Evolutionary conservation across 2,329 filamentous ascomycete species (phyloP).

Genomic region (Neonectria sp.): DNA sequence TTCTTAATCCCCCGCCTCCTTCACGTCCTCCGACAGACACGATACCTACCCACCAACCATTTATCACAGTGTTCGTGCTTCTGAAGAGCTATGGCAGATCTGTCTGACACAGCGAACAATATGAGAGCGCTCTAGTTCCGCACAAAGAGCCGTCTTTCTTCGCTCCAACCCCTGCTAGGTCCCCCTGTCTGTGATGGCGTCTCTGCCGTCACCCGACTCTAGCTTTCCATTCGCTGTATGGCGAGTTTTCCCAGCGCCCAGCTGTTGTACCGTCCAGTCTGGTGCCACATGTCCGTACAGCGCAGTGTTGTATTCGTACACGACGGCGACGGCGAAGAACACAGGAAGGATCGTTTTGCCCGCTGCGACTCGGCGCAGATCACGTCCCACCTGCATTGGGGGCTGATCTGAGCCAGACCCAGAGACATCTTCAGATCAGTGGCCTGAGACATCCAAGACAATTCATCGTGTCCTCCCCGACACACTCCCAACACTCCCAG

Average conservation of each 20-base stretch:
- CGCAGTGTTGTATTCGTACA: slow-evolving; percentile 1
- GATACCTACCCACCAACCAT: background rate
- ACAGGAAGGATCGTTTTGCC: slow-evolving; percentile 19
- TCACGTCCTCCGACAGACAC: background rate
- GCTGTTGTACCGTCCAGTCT: slow-evolving; percentile 23
- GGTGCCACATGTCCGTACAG: slow-evolving; percentile 34
- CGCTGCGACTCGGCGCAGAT: slow-evolving; percentile 21
- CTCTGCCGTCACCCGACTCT: slow-evolving; percentile 26
- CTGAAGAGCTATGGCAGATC: slow-evolving; percentile 20
- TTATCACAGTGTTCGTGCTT: background rate
- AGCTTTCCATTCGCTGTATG: slow-evolving; percentile 30
- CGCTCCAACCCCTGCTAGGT: slow-evolving; percentile 28
- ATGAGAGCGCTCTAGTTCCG: slow-evolving; percentile 40
- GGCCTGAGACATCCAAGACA: slow-evolving; percentile 29
- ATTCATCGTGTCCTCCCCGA: slow-evolving; percentile 6
- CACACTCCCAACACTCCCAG: slow-evolving; percentile 22
- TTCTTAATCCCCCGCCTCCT: background rate
- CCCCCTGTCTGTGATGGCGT: slow-evolving; percentile 41
- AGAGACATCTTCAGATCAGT: slow-evolving; percentile 30
- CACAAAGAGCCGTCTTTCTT: slow-evolving; percentile 16
- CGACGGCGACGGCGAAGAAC: slow-evolving; percentile 6
- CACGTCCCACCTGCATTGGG: slow-evolving; percentile 19
- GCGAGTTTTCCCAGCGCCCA: slow-evolving; percentile 15
- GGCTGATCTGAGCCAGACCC: slow-evolving; percentile 21
- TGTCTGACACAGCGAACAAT: slow-evolving; percentile 21